Percentiles rank a stretch among this genome's conserved stretches.
Conservation (phyloP, 331 rosid species). For the Acacia pycnantha region DNA sequence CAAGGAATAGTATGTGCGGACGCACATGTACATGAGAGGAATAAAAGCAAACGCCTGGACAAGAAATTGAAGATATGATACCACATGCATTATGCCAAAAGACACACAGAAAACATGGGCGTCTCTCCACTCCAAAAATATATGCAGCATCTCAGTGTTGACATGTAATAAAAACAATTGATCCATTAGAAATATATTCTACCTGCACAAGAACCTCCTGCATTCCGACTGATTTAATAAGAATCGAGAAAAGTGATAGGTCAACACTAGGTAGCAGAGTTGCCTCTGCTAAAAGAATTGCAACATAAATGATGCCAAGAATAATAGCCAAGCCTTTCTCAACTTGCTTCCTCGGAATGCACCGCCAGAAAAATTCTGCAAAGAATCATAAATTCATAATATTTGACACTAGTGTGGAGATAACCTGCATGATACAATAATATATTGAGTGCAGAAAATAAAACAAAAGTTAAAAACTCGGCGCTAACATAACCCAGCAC, state of each 20-base stretch:
- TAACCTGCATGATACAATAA: conserved; percentile 22
- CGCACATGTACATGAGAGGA: conserved; percentile 97
- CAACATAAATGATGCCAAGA: conserved; percentile 86
- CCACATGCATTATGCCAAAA: conserved; percentile 7
- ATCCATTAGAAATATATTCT: conserved; percentile 17
- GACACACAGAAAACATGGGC: background rate
- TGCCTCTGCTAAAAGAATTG: conserved; percentile 97
- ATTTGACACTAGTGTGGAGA: background rate
- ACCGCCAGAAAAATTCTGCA: conserved; percentile 92
- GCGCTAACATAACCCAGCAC: background rate
- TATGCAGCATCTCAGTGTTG: conserved; percentile 7
- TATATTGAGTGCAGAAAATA: conserved; percentile 4
- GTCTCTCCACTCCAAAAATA: background rate
- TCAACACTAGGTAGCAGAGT: conserved; percentile 79
- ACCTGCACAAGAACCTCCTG: conserved; percentile 97
- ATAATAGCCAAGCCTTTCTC: conserved; percentile 73
- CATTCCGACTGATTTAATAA: conserved; percentile 69
- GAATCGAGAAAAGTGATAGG: conserved; percentile 91
- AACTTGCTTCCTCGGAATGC: conserved; percentile 82
- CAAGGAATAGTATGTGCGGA: conserved; percentile 97
- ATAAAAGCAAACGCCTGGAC: conserved; percentile 83
- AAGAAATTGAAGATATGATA: conserved; percentile 34
- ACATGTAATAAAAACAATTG: conserved; percentile 19
- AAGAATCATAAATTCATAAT: conserved; percentile 26
- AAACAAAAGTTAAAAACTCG: background rate